Conservation (phyloP, 495 filamentous ascomycete species). For the Trypethelium eluteriae region DNA sequence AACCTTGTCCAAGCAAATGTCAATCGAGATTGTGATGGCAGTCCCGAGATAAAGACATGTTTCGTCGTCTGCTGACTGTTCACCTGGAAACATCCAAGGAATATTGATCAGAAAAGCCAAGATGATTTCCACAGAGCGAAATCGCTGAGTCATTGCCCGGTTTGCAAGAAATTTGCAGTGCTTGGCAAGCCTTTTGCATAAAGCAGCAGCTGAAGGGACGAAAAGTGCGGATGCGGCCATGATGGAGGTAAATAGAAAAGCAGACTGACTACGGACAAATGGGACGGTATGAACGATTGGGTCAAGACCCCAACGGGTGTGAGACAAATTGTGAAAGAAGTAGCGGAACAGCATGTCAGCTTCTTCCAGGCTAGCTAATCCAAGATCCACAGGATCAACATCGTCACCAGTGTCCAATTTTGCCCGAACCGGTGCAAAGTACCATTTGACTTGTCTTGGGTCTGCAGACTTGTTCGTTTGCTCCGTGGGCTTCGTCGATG, state of each 20-base stretch:
- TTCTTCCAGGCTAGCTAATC: slow-evolving; percentile 55
- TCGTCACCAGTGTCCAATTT: slow-evolving; percentile 54
- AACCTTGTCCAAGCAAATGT: slow-evolving; percentile 62
- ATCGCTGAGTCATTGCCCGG: slow-evolving; percentile 49
- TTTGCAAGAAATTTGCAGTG: slow-evolving; percentile 59
- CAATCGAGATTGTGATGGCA: slow-evolving; percentile 60
- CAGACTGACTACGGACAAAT: slow-evolving; percentile 58
- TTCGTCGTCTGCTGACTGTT: slow-evolving; percentile 61
- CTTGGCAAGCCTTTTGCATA: slow-evolving; percentile 54
- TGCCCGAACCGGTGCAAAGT: slow-evolving; percentile 55
- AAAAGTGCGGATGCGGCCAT: slow-evolving; percentile 58
- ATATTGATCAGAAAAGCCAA: slow-evolving; percentile 71
- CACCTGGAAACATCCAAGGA: slow-evolving; percentile 65
- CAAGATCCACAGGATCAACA: slow-evolving; percentile 60
- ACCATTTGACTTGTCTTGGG: slow-evolving; percentile 33
- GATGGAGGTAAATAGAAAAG: slow-evolving; percentile 65
- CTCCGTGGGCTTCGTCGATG: slow-evolving; percentile 2
- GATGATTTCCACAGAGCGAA: slow-evolving; percentile 64
- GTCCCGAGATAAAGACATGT: slow-evolving; percentile 63
- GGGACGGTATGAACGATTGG: slow-evolving; percentile 53
- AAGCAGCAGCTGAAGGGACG: slow-evolving; percentile 51
- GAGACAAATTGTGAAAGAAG: slow-evolving; percentile 62
- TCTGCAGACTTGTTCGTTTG: slow-evolving; percentile 11
- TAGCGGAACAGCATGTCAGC: slow-evolving; percentile 56
- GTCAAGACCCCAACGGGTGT: slow-evolving; percentile 68